These are phyloP conservation scores for Verticillium tricorpus DNA, from an alignment of 2,329 filamentous ascomycete genomes.

Conservation along the genomic window DNA sequence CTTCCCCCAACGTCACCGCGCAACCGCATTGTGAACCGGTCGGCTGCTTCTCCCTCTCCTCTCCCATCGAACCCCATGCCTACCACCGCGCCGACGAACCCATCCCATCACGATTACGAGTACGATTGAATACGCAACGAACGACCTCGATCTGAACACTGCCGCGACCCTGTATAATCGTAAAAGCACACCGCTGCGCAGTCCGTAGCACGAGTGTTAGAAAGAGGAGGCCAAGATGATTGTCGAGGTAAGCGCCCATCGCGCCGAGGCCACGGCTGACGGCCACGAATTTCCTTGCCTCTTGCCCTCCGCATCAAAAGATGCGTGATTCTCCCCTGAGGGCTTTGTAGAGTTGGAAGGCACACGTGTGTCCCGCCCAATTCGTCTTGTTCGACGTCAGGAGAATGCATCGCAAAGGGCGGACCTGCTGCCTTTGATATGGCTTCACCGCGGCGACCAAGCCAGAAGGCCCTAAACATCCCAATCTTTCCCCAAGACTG, in stretches of 20 bases:
- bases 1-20: neutral
- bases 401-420: slow-evolving; percentile 5
- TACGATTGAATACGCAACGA: neutral
- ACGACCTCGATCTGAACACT: neutral
- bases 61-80: neutral
- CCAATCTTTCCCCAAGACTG: neutral
- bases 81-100: neutral
- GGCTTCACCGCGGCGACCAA: neutral
- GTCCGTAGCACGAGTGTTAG: neutral
- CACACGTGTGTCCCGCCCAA: neutral
- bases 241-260: slow-evolving; percentile 24
- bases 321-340: neutral
- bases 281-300: neutral
- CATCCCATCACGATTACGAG: neutral
- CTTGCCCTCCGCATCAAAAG: neutral
- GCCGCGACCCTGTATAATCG: neutral
- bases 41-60: neutral
- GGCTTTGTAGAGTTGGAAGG: neutral
- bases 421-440: neutral
- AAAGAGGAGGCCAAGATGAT: slow-evolving; percentile 24
- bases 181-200: neutral
- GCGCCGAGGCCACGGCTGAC: neutral
- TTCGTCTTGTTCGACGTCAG: slow-evolving; percentile 6
- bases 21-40: neutral
- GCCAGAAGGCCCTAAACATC: neutral